Evolutionary conservation across 257 asterid genomes (phyloP).

Genomic region (Coffea eugenioides): DNA sequence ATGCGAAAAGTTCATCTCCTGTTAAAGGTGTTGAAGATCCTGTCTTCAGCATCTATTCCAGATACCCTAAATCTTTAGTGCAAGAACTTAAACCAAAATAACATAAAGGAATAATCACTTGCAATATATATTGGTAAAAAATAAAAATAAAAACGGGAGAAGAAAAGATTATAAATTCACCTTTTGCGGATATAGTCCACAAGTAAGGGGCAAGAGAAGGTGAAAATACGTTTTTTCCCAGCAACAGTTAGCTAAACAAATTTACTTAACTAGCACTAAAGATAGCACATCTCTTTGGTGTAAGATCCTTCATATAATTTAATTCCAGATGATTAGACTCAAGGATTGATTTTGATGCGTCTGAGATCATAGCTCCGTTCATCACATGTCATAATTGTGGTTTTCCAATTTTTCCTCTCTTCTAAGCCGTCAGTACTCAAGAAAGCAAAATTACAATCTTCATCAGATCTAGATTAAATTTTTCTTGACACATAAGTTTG

Average conservation of each 20-base stretch:
- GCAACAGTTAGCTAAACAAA: constrained; percentile 1
- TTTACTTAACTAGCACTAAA: not conserved
- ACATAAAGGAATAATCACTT: not conserved
- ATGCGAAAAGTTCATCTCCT: not conserved
- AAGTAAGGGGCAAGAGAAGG: constrained; percentile 4
- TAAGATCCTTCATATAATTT: not conserved
- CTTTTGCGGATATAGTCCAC: not conserved
- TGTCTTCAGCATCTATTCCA: not conserved
- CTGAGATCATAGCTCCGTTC: constrained; percentile 49
- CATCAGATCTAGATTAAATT: constrained; percentile 1
- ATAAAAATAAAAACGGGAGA: no score
- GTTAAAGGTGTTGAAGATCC: not conserved
- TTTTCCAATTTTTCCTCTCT: not conserved
- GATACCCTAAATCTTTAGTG: not conserved
- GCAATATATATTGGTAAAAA: not conserved
- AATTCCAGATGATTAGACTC: not conserved
- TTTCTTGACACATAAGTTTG: constrained; percentile 11
- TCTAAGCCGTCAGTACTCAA: constrained; percentile 21
- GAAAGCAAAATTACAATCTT: constrained; percentile 9
- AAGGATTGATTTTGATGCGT: constrained; percentile 65
- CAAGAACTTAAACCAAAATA: not conserved
- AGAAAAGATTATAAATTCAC: not conserved
- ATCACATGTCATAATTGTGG: constrained; percentile 21
- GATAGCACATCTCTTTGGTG: constrained; percentile 1
- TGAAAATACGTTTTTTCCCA: not conserved